phyloP scores from a whole-genome alignment of 768 basidiomycete genomes.

The Mycena amicta region DNA sequence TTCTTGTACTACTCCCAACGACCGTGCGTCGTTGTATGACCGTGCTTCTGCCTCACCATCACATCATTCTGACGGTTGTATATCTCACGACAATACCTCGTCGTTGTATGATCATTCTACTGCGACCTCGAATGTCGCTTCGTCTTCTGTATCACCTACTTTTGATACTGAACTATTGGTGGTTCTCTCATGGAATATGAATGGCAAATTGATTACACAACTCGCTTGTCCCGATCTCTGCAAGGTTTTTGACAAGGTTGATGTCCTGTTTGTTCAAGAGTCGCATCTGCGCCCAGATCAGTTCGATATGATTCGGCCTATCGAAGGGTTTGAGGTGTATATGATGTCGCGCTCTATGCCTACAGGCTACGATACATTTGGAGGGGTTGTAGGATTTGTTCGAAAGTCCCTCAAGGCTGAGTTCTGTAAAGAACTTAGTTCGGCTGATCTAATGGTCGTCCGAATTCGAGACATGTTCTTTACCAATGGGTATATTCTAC shows the following conservation, averaged over 20 bases:
- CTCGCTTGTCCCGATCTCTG: neutral
- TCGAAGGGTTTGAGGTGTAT: neutral
- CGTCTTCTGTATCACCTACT: too few relatives aligned
- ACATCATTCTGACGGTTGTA: too few relatives aligned
- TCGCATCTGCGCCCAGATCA: neutral
- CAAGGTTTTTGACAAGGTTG: neutral
- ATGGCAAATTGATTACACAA: neutral
- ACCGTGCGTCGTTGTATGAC: too few relatives aligned
- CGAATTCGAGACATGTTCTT: neutral
- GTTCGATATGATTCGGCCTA: neutral
- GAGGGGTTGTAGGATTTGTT: neutral
- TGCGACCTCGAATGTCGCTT: too few relatives aligned
- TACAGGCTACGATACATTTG: neutral
- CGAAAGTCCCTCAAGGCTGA: neutral
- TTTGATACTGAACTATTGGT: too few relatives aligned
- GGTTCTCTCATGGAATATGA: neutral
- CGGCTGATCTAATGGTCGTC: neutral
- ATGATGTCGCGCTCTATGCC: neutral
- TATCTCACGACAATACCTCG: too few relatives aligned
- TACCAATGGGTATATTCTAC: neutral
- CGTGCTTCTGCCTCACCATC: too few relatives aligned
- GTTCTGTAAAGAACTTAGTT: neutral
- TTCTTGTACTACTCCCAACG: too few relatives aligned
- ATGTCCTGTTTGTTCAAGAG: neutral
- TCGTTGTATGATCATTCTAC: too few relatives aligned